phyloP scores from a whole-genome alignment of 768 basidiomycete species.

The Filobasidium wieringae region DNA sequence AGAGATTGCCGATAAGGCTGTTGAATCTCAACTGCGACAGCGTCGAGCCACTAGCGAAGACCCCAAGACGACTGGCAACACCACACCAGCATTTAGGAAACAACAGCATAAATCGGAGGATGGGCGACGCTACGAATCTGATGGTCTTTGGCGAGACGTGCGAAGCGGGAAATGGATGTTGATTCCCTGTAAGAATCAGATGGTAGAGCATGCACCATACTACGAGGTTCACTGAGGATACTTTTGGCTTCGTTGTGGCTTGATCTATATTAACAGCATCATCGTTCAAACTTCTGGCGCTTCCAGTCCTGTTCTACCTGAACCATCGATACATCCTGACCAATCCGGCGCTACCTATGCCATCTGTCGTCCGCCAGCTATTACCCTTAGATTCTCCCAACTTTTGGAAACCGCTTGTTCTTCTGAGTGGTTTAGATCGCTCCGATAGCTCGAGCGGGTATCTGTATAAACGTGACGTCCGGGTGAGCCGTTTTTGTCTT shows the following conservation, averaged over 20 bases:
- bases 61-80: neutral
- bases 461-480: conserved; percentile 3
- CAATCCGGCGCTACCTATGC: conserved; percentile 38
- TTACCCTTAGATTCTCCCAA: conserved; percentile 46
- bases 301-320: conserved; percentile 25
- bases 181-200: conserved; percentile 50
- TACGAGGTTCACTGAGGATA: neutral
- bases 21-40: neutral
- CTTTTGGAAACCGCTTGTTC: conserved; percentile 61
- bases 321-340: conserved; percentile 21
- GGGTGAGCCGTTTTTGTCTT: neutral
- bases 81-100: neutral
- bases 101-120: neutral
- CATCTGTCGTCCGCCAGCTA: conserved; percentile 16
- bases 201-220: too few relatives aligned
- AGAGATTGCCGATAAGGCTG: neutral
- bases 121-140: conserved; percentile 23
- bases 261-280: conserved; percentile 19
- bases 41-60: neutral
- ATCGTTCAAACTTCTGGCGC: conserved; percentile 23
- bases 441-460: neutral
- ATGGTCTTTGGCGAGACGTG: conserved; percentile 48
- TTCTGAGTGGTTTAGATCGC: conserved; percentile 40
- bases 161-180: conserved; percentile 57
- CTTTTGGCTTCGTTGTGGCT: neutral